Evolutionary conservation across 352 stramenopile genomes (phyloP).

Genomic region (Achlya hypogyna): DNA sequence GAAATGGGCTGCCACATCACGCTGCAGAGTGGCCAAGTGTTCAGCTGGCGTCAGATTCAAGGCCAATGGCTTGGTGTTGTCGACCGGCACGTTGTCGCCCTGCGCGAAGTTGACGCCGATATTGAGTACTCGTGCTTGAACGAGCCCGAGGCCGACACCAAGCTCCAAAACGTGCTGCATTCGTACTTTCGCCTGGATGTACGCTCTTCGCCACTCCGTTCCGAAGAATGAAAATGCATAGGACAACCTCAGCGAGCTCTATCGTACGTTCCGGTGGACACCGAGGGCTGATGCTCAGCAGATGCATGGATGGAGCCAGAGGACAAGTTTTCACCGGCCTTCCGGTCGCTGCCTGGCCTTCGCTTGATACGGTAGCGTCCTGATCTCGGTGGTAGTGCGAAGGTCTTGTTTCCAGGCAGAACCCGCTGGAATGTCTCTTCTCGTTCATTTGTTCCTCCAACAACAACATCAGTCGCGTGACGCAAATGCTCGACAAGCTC

Average conservation of each 20-base stretch:
- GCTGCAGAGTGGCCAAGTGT: slow-evolving; percentile 10
- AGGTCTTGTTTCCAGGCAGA: slow-evolving; percentile 74
- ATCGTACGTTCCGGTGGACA: not conserved
- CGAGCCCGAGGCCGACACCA: slow-evolving; percentile 37
- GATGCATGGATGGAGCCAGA: slow-evolving; percentile 60
- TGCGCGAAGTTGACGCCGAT: slow-evolving; percentile 33
- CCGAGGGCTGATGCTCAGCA: slow-evolving; percentile 39
- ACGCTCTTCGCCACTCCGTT: slow-evolving; percentile 21
- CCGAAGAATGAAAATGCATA: not conserved
- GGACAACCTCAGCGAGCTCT: slow-evolving; percentile 7
- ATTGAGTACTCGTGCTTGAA: slow-evolving; percentile 53
- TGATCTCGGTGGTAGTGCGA: no score
- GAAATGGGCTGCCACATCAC: slow-evolving; percentile 11
- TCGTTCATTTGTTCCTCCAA: slow-evolving; percentile 98
- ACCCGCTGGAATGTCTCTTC: slow-evolving; percentile 94
- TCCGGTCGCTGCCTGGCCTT: slow-evolving; percentile 73
- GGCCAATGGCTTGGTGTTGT: slow-evolving; percentile 50
- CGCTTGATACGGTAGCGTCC: slow-evolving; percentile 58
- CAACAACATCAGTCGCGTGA: slow-evolving; percentile 97
- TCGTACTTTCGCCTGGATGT: slow-evolving; percentile 88
- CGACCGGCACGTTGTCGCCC: slow-evolving; percentile 29
- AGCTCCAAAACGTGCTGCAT: slow-evolving; percentile 28
- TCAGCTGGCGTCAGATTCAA: slow-evolving; percentile 10
- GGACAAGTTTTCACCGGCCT: slow-evolving; percentile 59
- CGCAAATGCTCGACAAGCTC: slow-evolving; percentile 89